Percentiles rank a stretch among this genome's conserved stretches.
These are phyloP conservation scores for Yamadazyma sp. DNA, from an alignment of 805 yeast species.

Conservation along the genomic window DNA sequence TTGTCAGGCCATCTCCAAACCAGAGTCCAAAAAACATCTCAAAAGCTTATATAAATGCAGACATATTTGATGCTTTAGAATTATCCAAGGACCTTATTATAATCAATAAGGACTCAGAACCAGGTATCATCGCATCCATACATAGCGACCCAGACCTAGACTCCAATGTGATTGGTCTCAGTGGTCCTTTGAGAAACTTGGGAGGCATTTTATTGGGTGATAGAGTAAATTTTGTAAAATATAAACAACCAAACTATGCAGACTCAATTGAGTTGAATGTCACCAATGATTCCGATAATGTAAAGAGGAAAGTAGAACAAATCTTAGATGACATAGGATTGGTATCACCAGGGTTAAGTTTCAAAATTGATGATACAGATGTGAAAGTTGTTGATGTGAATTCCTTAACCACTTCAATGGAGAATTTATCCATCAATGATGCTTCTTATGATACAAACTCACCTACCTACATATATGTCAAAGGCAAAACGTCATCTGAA, in stretches of 20 bases:
- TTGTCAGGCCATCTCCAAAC: conserved; percentile 34
- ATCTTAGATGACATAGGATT: conserved; percentile 55
- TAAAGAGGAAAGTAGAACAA: conserved; percentile 32
- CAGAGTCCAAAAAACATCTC: conserved; percentile 26
- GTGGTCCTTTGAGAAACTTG: conserved; percentile 24
- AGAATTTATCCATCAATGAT: conserved; percentile 28
- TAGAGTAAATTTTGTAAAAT: conserved; percentile 43
- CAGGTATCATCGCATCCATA: conserved; percentile 45
- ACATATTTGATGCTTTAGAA: conserved; percentile 46
- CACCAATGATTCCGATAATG: neutral
- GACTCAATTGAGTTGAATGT: conserved; percentile 2
- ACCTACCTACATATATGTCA: conserved; percentile 46
- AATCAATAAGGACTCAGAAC: conserved; percentile 34
- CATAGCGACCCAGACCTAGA: conserved; percentile 33
- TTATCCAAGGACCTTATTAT: conserved; percentile 40
- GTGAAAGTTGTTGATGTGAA: conserved; percentile 28
- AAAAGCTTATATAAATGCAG: conserved; percentile 41
- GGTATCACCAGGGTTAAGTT: conserved; percentile 52
- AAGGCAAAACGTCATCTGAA: conserved; percentile 15
- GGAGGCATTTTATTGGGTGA: conserved; percentile 49
- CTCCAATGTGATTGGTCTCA: conserved; percentile 25
- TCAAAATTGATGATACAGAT: conserved; percentile 4
- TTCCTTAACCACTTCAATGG: conserved; percentile 33
- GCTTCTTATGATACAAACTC: conserved; percentile 10
- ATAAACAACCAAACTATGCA: conserved; percentile 42